Base-by-base conservation (phyloP, 2,329 filamentous ascomycete species). In the Hymenoscyphus fraxineus region DNA sequence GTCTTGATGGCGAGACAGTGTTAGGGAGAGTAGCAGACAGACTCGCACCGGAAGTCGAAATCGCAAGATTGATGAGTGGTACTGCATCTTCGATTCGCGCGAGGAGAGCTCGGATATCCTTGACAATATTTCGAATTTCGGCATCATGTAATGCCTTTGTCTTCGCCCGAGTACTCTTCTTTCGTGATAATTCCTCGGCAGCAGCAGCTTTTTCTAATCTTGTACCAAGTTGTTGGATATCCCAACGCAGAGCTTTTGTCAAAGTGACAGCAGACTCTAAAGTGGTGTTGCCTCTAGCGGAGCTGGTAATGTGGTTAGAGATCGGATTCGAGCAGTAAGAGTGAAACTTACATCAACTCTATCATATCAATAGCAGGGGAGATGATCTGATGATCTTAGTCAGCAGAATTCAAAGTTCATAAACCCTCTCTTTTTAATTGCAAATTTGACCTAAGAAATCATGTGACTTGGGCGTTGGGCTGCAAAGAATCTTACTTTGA, bases 311-410 rank as follows among this genome's bases (percentile, higher is more conserved):
- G 32, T 32, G 19, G 31, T 58, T 58, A 58, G 32, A 58, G 0
- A 38, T 22, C 15, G 7, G 7, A 59, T 3, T 9, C n/a, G 16
- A 13, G n/a, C 35, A 16, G 38, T 12, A 41, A 6, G 16, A n/a
- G 27, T 3, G 22, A 38, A n/a, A 32, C 58, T 71, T 76, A 91
- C 88, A 95, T 95, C 71, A 97, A 84, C 76, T 97, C 92, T 71
- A 97, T 92, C 81, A 97, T 88, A 75, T 97, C 92, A 73, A 96
- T 94, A 10, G 92, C 91, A 0, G 93, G 93, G 12, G 92, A 93
- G 57, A 97, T 88, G 69, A 97, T 92, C 87, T 92, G 67, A 39
- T 27, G 27, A 27, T 22, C 65, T 58, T 40, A 60, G n/a, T 51
- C 62, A 32, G 10, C 59, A 58, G 40, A 58, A 39, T 31, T 39